Evolutionary conservation across 1,284 basidiomycete species (phyloP).

Genomic region (Cronartium ribicola): DNA sequence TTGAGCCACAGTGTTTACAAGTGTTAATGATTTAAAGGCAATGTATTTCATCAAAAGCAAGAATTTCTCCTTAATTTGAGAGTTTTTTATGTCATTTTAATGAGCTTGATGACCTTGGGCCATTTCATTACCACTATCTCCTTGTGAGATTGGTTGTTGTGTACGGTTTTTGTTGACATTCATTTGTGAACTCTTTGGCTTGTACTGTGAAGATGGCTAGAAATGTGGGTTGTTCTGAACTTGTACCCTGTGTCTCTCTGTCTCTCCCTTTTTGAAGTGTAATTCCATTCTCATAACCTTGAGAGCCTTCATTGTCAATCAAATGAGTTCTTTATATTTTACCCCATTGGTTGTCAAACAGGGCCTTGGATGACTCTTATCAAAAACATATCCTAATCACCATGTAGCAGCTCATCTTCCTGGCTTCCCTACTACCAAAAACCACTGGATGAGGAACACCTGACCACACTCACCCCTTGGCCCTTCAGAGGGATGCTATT

Average conservation of each 20-base stretch:
- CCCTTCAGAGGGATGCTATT: no score
- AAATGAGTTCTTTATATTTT: no score
- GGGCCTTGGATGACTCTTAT: no score
- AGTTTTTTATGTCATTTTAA: neutral
- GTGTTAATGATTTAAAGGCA: neutral
- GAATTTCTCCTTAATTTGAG: neutral
- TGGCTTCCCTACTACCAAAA: no score
- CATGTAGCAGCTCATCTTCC: no score
- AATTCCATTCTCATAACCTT: no score
- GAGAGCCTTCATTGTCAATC: no score
- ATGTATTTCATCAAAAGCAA: neutral
- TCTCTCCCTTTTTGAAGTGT: no score
- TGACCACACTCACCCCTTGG: no score
- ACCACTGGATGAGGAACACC: no score
- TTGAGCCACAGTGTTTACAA: slow-evolving; percentile 4
- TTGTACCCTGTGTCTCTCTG: neutral
- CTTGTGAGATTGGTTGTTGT: neutral
- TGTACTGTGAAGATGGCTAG: neutral
- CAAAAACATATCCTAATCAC: no score
- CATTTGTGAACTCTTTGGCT: neutral
- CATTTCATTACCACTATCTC: neutral
- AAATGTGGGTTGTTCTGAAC: neutral
- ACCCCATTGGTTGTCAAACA: no score
- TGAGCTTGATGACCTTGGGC: slow-evolving; percentile 2
- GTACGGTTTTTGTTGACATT: neutral